Evolutionary conservation across 495 filamentous ascomycete genomes (phyloP).

Genomic region (Aspergillus haitiensis): DNA sequence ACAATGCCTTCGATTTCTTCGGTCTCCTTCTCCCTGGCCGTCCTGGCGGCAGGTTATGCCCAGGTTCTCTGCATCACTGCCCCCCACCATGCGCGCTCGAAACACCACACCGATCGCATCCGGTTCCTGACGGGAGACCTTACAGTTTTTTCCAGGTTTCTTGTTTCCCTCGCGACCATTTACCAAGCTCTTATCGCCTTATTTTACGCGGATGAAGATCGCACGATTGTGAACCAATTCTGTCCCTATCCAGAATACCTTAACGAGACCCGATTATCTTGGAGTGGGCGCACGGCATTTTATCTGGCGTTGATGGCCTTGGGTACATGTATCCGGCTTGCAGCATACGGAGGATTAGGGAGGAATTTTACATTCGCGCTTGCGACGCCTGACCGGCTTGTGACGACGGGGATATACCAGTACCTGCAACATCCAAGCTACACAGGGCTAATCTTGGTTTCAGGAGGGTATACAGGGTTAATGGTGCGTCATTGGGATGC

Average conservation of each 20-base stretch:
- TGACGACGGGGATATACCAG: constrained; percentile 44
- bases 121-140: neutral
- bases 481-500: constrained; percentile 36
- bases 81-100: constrained; percentile 1
- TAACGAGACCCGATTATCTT: neutral
- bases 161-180: neutral
- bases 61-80: constrained; percentile 4
- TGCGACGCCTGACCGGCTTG: constrained; percentile 41
- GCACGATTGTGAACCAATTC: neutral
- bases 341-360: constrained; percentile 31
- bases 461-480: constrained; percentile 24
- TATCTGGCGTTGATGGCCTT: constrained; percentile 3
- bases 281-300: constrained; percentile 6
- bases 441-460: constrained; percentile 31
- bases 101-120: constrained; percentile 10
- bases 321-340: constrained; percentile 6
- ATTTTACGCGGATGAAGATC: constrained; percentile 5
- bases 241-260: constrained; percentile 10
- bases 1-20: constrained; percentile 10
- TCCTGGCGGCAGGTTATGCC: constrained; percentile 9
- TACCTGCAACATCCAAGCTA: constrained; percentile 54
- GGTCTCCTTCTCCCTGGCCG: neutral
- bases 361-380: constrained; percentile 51
- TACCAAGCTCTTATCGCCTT: constrained; percentile 12
- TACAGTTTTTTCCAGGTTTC: neutral